These are phyloP conservation scores for Lichtheimia ramosa DNA, from an alignment of 371 early-diverging fungal genomes.

Conservation along the genomic window DNA sequence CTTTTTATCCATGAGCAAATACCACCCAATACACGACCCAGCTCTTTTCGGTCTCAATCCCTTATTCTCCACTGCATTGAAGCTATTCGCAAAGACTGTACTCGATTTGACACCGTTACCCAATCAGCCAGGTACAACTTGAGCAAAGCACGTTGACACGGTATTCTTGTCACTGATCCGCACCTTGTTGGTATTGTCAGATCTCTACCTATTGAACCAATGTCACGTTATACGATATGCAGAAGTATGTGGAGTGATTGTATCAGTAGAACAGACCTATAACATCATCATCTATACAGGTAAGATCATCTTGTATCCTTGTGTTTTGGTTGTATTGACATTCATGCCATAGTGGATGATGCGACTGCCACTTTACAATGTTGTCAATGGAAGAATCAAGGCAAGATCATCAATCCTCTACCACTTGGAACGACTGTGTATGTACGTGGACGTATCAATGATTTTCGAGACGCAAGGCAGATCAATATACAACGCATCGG, in stretches of 20 bases:
- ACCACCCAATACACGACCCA: not conserved
- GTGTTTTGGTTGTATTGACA: not conserved
- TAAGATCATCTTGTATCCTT: not conserved
- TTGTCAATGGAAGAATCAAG: conserved; percentile 3
- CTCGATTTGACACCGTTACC: not conserved
- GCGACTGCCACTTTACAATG: conserved; percentile 5
- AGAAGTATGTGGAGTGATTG: conserved; percentile 5
- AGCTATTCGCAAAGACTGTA: not conserved
- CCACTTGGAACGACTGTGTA: not conserved
- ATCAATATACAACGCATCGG: not conserved
- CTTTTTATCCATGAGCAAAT: not conserved
- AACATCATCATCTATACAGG: conserved; percentile 5
- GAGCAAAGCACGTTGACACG: not conserved
- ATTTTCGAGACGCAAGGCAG: not conserved
- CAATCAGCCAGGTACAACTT: not conserved
- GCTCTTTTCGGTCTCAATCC: not conserved
- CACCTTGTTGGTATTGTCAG: not conserved
- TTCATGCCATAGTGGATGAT: conserved; percentile 10
- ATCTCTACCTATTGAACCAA: conserved; percentile 1
- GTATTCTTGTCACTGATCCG: not conserved
- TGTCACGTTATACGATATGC: conserved; percentile 1
- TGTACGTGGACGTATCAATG: not conserved
- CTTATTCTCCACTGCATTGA: not conserved
- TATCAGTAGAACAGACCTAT: conserved; percentile 4
- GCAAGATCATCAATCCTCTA: not conserved